Evolutionary conservation across 2,329 filamentous ascomycete genomes (phyloP).

Genomic region (Apiospora rasikravindrae): DNA sequence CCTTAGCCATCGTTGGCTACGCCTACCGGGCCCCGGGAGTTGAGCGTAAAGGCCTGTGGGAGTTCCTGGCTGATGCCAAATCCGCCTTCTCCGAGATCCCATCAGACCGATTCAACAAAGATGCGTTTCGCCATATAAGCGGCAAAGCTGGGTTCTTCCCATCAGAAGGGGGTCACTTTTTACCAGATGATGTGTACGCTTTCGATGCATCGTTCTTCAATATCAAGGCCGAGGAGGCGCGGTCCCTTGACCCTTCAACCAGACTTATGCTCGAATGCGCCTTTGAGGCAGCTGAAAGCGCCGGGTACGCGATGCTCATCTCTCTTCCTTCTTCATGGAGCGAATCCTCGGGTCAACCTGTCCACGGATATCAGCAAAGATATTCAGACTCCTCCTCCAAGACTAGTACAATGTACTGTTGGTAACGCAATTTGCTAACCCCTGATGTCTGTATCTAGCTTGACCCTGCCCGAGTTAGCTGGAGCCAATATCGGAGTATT

Average conservation of each 20-base stretch:
- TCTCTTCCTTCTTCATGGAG: conserved; percentile 30
- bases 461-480: conserved; percentile 21
- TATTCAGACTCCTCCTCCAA: too few species aligned
- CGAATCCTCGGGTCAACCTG: conserved; percentile 23
- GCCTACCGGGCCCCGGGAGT: conserved; percentile 21
- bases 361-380: neutral
- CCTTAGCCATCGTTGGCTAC: conserved; percentile 19
- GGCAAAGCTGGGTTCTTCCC: conserved; percentile 40
- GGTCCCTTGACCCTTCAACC: conserved; percentile 41
- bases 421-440: neutral
- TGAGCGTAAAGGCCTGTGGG: conserved; percentile 21
- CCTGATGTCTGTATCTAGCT: neutral
- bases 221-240: conserved; percentile 42
- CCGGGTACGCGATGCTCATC: too few species aligned
- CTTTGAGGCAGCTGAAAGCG: too few species aligned
- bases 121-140: conserved; percentile 40
- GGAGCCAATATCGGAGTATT: conserved; percentile 25
- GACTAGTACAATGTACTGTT: too few species aligned
- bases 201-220: conserved; percentile 44
- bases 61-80: conserved; percentile 20
- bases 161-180: conserved; percentile 39
- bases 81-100: conserved; percentile 20
- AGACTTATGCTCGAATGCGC: conserved; percentile 38
- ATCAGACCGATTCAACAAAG: conserved; percentile 18
- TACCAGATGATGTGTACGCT: conserved; percentile 34